A percentile compares a stretch with the other conserved stretches of the same genome.
Conservation (phyloP, 2,329 filamentous ascomycete species). For the Sphaerulina vaccinii region DNA sequence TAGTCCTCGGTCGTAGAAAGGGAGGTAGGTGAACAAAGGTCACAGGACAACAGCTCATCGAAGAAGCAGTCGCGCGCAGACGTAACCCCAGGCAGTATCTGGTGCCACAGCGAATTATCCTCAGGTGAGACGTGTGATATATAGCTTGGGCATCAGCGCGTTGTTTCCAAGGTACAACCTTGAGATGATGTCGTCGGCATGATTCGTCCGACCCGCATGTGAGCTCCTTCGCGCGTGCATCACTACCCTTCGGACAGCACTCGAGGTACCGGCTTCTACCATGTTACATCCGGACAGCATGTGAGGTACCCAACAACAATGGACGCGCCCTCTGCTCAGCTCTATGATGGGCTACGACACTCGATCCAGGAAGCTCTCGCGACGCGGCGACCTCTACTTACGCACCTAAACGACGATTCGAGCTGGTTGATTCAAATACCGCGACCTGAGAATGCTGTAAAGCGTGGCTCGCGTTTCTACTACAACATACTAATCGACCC, state of each 20-base stretch:
- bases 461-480: constrained; percentile 50
- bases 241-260: no score
- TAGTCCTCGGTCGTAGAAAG: not conserved
- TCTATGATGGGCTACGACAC: constrained; percentile 45
- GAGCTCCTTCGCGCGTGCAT: no score
- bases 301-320: constrained; percentile 16
- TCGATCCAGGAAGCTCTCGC: constrained; percentile 42
- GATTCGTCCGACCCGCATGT: no score
- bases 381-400: constrained; percentile 54
- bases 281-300: constrained; percentile 1
- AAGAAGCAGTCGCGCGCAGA: no score
- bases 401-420: constrained; percentile 66
- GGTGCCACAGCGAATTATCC: not conserved
- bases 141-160: not conserved
- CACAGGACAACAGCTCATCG: constrained; percentile 1
- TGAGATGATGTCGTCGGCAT: no score
- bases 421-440: constrained; percentile 67
- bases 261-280: no score
- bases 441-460: constrained; percentile 47
- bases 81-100: not conserved
- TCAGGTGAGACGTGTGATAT: not conserved
- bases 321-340: constrained; percentile 40
- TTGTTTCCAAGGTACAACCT: not conserved
- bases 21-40: no score
- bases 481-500: constrained; percentile 67